Evolutionary conservation across 495 filamentous ascomycete genomes (phyloP), one percentile per base, ranked within the genome.

Genomic region (Trichoderma erinaceum): DNA sequence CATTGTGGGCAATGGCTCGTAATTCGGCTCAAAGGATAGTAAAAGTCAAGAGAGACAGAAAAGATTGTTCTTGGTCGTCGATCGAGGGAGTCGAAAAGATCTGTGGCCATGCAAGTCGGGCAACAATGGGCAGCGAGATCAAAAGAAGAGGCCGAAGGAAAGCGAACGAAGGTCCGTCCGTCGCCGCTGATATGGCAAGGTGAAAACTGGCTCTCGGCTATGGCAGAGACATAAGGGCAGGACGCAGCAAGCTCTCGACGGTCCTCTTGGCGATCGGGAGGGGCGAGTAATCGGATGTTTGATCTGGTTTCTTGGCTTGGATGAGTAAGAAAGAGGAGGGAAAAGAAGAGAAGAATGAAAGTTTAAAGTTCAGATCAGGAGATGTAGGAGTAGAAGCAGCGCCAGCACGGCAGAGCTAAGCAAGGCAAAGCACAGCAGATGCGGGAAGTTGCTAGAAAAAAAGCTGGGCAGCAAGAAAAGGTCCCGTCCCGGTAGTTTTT

Each of bases 1-100:
- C 90, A 92, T 92, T 70, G 18, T 61, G 56, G 56, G 56, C 56
- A 61, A 61, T 32, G 56, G 56, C 56, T 61, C 10, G 48, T 52
- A 7, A 3, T 18, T 32, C 11, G 27, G 15, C 23, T 61, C 8
- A 61, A 18, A 48, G 44, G n/a, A 48, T 4, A 48, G 23, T 29
- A 23, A 10, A 61, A 61, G 21, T 13, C 10, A 21, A 12, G 27
- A 32, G 16, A 61, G 15, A 61, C 12, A 35, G 4, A 18, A 32
- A 21, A 61, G 56, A 61, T 61, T 61, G 56, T 61, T 61, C 23
- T 29, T 32, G 4, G 15, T 48, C 13, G 25, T 35, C 25, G 56
- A 18, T 52, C 25, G 12, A 11, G 56, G 56, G 2, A 21, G 23
- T 25, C 23, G 23, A 25, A 61, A 61, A 3, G 27, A 61, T 5